Conservation (phyloP, 1,284 basidiomycete species). For the Boletellus dicymbophilus region DNA sequence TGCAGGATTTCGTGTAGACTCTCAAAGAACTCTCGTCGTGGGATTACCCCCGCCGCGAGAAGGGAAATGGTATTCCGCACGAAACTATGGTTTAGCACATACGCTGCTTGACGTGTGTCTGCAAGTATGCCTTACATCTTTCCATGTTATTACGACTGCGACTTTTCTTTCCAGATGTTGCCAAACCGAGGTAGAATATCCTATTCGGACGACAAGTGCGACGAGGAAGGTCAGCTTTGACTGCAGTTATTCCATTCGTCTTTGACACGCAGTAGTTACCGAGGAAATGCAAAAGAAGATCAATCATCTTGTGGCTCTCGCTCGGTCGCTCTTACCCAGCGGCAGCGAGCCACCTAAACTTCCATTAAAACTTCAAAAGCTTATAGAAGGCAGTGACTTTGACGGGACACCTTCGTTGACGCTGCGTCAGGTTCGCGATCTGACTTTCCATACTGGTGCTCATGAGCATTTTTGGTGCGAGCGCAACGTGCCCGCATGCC, state of each 20-base stretch:
- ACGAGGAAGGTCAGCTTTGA: conserved; percentile 21
- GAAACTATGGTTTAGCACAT: conserved; percentile 47
- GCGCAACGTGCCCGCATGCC: conserved; percentile 39
- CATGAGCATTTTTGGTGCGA: conserved; percentile 47
- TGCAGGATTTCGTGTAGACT: conserved; percentile 45
- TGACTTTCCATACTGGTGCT: conserved; percentile 36
- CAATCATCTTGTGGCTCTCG: conserved; percentile 40
- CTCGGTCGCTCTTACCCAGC: conserved; percentile 41
- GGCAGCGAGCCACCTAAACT: conserved; percentile 33
- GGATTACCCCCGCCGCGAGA: conserved; percentile 47
- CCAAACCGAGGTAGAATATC: conserved; percentile 34
- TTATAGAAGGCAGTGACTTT: conserved; percentile 37
- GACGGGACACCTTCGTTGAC: conserved; percentile 29
- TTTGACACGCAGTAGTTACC: conserved; percentile 24
- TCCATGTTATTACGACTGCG: background rate
- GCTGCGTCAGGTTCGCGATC: conserved; percentile 41
- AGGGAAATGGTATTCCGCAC: conserved; percentile 36
- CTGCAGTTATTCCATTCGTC: background rate
- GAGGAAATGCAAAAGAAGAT: conserved; percentile 34
- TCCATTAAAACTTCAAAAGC: conserved; percentile 27
- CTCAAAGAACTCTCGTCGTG: conserved; percentile 45
- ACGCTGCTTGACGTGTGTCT: conserved; percentile 41
- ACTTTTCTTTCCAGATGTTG: conserved; percentile 33
- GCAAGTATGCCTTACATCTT: conserved; percentile 28
- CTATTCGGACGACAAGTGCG: conserved; percentile 14